Evolutionary conservation across 371 early-diverging fungal genomes (phyloP).

Genomic region (Syncephalastrum sp.): DNA sequence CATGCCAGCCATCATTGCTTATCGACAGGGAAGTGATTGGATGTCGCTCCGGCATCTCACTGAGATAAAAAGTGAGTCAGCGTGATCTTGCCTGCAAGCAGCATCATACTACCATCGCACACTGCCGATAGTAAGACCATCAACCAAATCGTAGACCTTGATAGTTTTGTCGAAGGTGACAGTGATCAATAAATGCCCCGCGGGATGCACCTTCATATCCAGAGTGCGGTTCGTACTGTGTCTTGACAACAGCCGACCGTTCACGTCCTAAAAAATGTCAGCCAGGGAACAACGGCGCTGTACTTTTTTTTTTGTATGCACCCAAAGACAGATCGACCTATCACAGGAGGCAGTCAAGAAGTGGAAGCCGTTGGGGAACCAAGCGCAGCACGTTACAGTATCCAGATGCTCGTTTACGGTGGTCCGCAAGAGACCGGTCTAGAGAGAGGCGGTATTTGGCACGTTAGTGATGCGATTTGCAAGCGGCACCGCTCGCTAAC

Average conservation of each 20-base stretch:
- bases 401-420: slow-evolving; percentile 66
- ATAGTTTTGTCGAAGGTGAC: slow-evolving; percentile 71
- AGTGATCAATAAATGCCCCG: slow-evolving; percentile 75
- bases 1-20: slow-evolving; percentile 70
- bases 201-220: slow-evolving; percentile 77
- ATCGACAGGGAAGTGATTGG: slow-evolving; percentile 77
- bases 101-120: background rate
- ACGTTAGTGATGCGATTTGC: background rate
- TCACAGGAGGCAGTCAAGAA: slow-evolving; percentile 85
- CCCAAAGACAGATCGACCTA: slow-evolving; percentile 77
- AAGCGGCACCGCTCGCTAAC: slow-evolving; percentile 1
- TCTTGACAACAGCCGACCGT: slow-evolving; percentile 62
- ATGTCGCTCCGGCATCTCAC: slow-evolving; percentile 66
- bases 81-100: background rate
- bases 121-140: slow-evolving; percentile 46
- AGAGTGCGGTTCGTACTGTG: slow-evolving; percentile 77
- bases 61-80: slow-evolving; percentile 13
- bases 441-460: slow-evolving; percentile 1
- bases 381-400: slow-evolving; percentile 78
- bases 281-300: background rate
- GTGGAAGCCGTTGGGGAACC: slow-evolving; percentile 72
- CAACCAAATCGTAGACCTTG: slow-evolving; percentile 65
- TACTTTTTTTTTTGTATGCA: slow-evolving; percentile 10
- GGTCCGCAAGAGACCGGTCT: slow-evolving; percentile 55
- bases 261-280: slow-evolving; percentile 32